These are phyloP conservation scores for Musa schizocarpa DNA, from an alignment of 176 grass and related monocot species.

Conservation along the genomic window DNA sequence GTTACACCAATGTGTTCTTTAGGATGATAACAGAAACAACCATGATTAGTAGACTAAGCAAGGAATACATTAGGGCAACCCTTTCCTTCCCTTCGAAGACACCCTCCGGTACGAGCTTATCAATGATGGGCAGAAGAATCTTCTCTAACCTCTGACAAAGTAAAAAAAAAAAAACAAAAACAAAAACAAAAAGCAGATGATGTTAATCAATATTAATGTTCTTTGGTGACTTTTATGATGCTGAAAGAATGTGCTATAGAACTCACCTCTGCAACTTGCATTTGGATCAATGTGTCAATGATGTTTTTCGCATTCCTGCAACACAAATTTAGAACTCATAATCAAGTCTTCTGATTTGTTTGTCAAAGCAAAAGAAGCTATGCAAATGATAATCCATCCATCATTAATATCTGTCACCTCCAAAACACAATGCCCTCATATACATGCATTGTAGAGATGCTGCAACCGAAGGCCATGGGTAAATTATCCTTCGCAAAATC, in stretches of 20 bases:
- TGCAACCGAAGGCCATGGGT: slow-evolving; percentile 48
- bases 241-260: background rate
- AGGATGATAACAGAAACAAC: slow-evolving; percentile 37
- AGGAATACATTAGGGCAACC: slow-evolving; percentile 22
- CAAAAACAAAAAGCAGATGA: too few relatives aligned
- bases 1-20: slow-evolving; percentile 23
- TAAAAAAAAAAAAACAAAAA: too few relatives aligned
- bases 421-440: slow-evolving; percentile 51
- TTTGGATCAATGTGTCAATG: slow-evolving; percentile 1
- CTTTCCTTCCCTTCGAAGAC: slow-evolving; percentile 33
- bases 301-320: slow-evolving; percentile 19
- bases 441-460: slow-evolving; percentile 34
- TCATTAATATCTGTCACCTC: slow-evolving; percentile 23
- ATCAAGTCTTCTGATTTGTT: too few relatives aligned
- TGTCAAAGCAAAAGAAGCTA: background rate
- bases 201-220: too few relatives aligned
- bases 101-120: slow-evolving; percentile 47
- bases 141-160: slow-evolving; percentile 48
- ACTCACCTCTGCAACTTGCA: slow-evolving; percentile 17
- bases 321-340: background rate
- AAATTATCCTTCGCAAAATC: slow-evolving; percentile 39
- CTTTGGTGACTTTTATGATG: too few relatives aligned
- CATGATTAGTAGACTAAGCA: slow-evolving; percentile 48
- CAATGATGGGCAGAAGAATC: slow-evolving; percentile 30
- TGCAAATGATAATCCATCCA: background rate